phyloP scores from a whole-genome alignment of 169 alveolate genomes.

The Cryptosporidium viatorum region DNA sequence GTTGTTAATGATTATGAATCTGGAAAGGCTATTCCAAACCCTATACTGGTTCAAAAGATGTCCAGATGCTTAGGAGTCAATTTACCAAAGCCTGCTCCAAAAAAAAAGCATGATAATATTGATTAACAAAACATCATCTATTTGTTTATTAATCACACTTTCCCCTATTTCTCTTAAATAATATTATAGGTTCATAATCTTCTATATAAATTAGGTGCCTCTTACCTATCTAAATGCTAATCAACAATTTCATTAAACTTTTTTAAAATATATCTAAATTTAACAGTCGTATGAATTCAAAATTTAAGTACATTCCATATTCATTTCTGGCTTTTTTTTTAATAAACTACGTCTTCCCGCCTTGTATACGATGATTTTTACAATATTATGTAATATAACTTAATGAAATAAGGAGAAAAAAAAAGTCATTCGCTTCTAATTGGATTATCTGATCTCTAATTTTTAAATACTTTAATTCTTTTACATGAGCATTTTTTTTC shows the following conservation, averaged over 20 bases:
- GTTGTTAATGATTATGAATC: constrained; percentile 82
- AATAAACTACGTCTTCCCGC: not conserved
- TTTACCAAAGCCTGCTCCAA: constrained; percentile 82
- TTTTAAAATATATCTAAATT: not conserved
- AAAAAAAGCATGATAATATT: constrained; percentile 39
- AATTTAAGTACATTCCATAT: not conserved
- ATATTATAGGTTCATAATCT: not conserved
- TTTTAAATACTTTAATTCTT: too few species aligned
- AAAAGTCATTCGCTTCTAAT: too few species aligned
- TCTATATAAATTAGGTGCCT: not conserved
- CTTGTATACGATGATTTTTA: too few species aligned
- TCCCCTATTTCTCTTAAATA: not conserved
- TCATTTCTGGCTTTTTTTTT: not conserved
- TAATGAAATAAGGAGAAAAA: too few species aligned
- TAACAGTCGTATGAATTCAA: not conserved
- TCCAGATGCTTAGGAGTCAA: constrained; percentile 80
- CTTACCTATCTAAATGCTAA: not conserved
- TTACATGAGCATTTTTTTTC: too few species aligned
- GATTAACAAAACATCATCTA: not conserved
- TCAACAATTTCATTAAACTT: not conserved
- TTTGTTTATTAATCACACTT: not conserved
- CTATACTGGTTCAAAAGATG: constrained; percentile 80
- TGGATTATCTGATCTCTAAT: not conserved
- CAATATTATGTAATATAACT: not conserved
- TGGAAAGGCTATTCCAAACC: constrained; percentile 82